A percentile compares a stretch with the other conserved stretches of the same genome.
Conservation (phyloP, 169 alveolate genomes). For the Plasmodium coatneyi region DNA sequence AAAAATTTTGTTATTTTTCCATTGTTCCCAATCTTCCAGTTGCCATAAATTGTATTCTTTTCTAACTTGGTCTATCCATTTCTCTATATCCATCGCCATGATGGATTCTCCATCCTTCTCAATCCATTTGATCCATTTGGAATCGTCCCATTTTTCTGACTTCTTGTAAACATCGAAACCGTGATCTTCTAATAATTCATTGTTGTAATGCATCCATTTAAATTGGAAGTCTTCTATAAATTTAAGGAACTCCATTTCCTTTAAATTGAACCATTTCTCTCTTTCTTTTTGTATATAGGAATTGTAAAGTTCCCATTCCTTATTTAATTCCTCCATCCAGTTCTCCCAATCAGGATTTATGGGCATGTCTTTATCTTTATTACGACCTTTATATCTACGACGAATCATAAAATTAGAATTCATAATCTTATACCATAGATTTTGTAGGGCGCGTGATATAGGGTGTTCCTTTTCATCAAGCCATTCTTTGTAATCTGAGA, state of each 20-base stretch:
- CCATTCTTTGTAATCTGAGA: conserved; percentile 21
- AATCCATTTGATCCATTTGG: conserved; percentile 16
- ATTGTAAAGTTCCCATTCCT: neutral
- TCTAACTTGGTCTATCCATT: neutral
- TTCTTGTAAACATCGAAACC: neutral
- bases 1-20: conserved; percentile 8
- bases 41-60: conserved; percentile 1
- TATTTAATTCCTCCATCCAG: neutral
- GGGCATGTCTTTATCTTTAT: neutral
- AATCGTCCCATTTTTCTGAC: conserved; percentile 2
- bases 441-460: neutral
- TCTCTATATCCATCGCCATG: neutral
- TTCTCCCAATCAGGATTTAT: conserved; percentile 3
- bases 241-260: neutral
- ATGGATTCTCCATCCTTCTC: conserved; percentile 7
- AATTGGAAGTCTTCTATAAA: conserved; percentile 5
- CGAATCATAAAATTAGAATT: neutral
- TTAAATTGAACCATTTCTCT: neutral
- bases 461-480: neutral
- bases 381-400: neutral
- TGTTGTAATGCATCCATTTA: conserved; percentile 19
- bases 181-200: neutral
- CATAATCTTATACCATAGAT: neutral
- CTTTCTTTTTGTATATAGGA: neutral
- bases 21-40: conserved; percentile 26